phyloP scores from a whole-genome alignment of 2,329 filamentous ascomycete genomes.

The Teratosphaeriaceae sp. region DNA sequence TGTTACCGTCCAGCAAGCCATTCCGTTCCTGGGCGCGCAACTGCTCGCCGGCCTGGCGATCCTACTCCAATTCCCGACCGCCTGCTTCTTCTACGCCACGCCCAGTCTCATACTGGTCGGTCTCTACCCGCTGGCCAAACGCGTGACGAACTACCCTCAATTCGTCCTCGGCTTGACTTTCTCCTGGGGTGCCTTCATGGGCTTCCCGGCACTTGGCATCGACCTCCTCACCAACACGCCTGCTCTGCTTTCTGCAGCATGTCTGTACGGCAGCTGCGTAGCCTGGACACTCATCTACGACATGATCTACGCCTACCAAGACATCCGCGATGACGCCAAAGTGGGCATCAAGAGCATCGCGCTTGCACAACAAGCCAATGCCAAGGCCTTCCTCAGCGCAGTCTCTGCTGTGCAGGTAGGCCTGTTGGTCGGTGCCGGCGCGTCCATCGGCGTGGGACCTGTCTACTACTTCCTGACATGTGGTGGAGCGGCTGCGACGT shows the following conservation, averaged over 20 bases:
- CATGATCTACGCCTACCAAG: slow-evolving; percentile 92
- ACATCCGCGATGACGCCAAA: slow-evolving; percentile 77
- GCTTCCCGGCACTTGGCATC: slow-evolving; percentile 74
- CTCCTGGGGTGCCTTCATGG: slow-evolving; percentile 84
- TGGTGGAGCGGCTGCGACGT: slow-evolving; percentile 48
- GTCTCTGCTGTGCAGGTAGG: slow-evolving; percentile 63
- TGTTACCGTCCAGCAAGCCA: slow-evolving; percentile 62
- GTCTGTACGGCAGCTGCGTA: slow-evolving; percentile 70
- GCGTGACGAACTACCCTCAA: slow-evolving; percentile 83
- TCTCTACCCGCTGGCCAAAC: slow-evolving; percentile 74
- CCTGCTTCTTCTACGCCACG: slow-evolving; percentile 70
- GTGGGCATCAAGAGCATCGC: slow-evolving; percentile 87
- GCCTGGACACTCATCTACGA: slow-evolving; percentile 87
- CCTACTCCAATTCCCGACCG: slow-evolving; percentile 65
- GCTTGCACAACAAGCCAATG: slow-evolving; percentile 68
- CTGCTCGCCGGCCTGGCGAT: slow-evolving; percentile 66
- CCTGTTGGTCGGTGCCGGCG: slow-evolving; percentile 63
- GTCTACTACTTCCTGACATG: slow-evolving; percentile 53
- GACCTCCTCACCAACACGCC: slow-evolving; percentile 60
- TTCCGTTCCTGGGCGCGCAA: slow-evolving; percentile 69
- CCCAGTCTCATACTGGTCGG: slow-evolving; percentile 69
- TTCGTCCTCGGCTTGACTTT: slow-evolving; percentile 77
- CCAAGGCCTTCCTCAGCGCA: slow-evolving; percentile 67
- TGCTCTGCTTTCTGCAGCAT: slow-evolving; percentile 59
- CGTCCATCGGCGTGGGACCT: slow-evolving; percentile 53